Percentiles rank a stretch among this genome's conserved stretches.
phyloP scores from a whole-genome alignment of 768 basidiomycete species.

The Amanita muscaria region DNA sequence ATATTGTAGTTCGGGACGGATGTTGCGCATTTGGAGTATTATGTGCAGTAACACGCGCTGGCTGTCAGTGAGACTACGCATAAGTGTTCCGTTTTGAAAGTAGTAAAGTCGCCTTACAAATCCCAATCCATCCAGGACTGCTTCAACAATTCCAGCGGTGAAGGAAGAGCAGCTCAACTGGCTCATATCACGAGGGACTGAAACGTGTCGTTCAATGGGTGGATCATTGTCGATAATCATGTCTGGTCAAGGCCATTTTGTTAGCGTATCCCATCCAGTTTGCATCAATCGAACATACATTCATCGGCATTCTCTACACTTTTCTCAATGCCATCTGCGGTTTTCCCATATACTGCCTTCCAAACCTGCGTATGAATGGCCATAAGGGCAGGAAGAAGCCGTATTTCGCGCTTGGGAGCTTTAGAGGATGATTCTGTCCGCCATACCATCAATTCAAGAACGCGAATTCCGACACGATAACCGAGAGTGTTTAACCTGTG shows the following conservation, averaged over 20 bases:
- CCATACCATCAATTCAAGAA: conserved; percentile 82
- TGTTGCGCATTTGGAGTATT: conserved; percentile 75
- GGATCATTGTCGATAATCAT: conserved; percentile 99
- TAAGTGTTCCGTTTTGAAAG: not conserved
- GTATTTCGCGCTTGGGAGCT: conserved; percentile 87
- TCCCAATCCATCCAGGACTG: conserved; percentile 87
- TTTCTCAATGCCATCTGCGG: conserved; percentile 93
- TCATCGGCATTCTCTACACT: conserved; percentile 96
- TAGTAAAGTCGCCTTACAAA: conserved; percentile 55
- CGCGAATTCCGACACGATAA: conserved; percentile 82
- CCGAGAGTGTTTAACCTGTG: conserved; percentile 83
- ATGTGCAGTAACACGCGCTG: conserved; percentile 94
- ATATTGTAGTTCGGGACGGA: conserved; percentile 86
- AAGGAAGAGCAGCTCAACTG: conserved; percentile 95
- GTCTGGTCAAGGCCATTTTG: conserved; percentile 38
- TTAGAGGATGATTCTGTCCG: conserved; percentile 71
- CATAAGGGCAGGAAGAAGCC: conserved; percentile 87
- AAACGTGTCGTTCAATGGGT: conserved; percentile 82
- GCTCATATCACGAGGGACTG: conserved; percentile 90
- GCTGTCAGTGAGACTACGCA: conserved; percentile 48
- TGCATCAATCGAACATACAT: conserved; percentile 41
- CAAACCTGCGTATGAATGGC: conserved; percentile 93
- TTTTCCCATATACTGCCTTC: conserved; percentile 86
- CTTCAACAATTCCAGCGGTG: conserved; percentile 95
- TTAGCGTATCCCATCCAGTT: conserved; percentile 5